Percentiles rank a stretch among this genome's conserved stretches.
Evolutionary conservation across 2,329 filamentous ascomycete genomes (phyloP).

Genomic region (Fusarium fracticaudum): DNA sequence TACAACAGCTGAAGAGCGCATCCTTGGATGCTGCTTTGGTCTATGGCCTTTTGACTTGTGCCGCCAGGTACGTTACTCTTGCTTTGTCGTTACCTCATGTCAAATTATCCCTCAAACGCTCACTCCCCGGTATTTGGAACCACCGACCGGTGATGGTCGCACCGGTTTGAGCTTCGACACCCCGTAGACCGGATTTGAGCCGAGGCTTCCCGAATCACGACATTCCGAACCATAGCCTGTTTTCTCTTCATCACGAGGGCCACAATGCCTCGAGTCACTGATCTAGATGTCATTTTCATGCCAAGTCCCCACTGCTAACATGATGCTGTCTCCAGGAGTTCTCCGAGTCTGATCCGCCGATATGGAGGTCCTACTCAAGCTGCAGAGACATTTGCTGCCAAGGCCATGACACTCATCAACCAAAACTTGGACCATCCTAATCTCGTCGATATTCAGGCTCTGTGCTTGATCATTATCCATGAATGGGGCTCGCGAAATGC

Average conservation of each 20-base stretch:
- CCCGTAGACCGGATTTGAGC: conserved; percentile 34
- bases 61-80: conserved; percentile 61
- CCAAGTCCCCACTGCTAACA: conserved; percentile 20
- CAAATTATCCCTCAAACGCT: conserved; percentile 30
- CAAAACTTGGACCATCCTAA: conserved; percentile 67
- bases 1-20: conserved; percentile 67
- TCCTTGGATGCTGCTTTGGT: conserved; percentile 65
- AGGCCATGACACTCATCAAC: conserved; percentile 66
- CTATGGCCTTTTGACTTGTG: conserved; percentile 66
- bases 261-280: neutral
- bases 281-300: neutral
- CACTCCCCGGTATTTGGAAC: conserved; percentile 38
- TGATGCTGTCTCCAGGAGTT: conserved; percentile 55
- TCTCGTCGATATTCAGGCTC: conserved; percentile 68
- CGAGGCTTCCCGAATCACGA: conserved; percentile 31
- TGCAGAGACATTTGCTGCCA: conserved; percentile 67
- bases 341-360: conserved; percentile 64
- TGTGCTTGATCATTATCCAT: conserved; percentile 69
- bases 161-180: conserved; percentile 25
- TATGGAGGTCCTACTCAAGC: conserved; percentile 66
- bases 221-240: conserved; percentile 7
- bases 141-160: conserved; percentile 38
- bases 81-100: conserved; percentile 13
- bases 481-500: conserved; percentile 71
- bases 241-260: neutral